Percentiles rank a stretch among this genome's conserved stretches.
Conservation (phyloP, 2,329 filamentous ascomycete species). For the Drechslerella coelobrocha region DNA sequence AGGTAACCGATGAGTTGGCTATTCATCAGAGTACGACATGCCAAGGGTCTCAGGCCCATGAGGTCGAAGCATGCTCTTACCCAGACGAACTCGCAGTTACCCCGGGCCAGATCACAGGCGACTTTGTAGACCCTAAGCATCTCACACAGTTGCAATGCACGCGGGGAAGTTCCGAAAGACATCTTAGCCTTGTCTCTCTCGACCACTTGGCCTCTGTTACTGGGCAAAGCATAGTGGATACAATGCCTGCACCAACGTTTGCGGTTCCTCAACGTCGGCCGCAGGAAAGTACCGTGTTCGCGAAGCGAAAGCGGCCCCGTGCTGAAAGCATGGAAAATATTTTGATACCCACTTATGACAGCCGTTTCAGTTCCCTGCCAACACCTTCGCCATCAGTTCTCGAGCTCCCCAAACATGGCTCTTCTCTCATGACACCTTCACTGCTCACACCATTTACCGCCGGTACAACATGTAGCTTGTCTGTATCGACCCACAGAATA, state of each 20-base stretch:
- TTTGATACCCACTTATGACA: constrained; percentile 37
- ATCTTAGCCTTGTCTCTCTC: constrained; percentile 15
- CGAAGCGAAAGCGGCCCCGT: constrained; percentile 42
- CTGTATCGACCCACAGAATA: constrained; percentile 33
- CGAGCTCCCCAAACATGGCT: constrained; percentile 24
- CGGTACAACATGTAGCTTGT: constrained; percentile 38
- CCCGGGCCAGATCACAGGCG: not conserved
- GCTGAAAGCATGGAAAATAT: constrained; percentile 45
- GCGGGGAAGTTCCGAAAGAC: constrained; percentile 16
- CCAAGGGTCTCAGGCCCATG: constrained; percentile 11
- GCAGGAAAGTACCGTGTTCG: constrained; percentile 15
- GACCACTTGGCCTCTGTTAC: constrained; percentile 20
- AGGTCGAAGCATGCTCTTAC: not conserved
- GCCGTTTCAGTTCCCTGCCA: constrained; percentile 31
- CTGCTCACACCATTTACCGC: constrained; percentile 43
- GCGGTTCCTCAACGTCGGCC: constrained; percentile 24
- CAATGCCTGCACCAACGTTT: constrained; percentile 28
- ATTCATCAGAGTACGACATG: constrained; percentile 22
- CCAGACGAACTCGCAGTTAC: not conserved
- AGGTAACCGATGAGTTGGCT: constrained; percentile 21
- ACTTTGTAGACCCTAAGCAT: constrained; percentile 24
- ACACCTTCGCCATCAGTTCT: constrained; percentile 45
- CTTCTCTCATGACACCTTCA: constrained; percentile 40
- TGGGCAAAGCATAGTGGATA: constrained; percentile 1
- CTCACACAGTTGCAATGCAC: constrained; percentile 16